Percentiles rank a stretch among this genome's conserved stretches.
Evolutionary conservation across 495 filamentous ascomycete genomes (phyloP).

Genomic region (Xylaria grammica): DNA sequence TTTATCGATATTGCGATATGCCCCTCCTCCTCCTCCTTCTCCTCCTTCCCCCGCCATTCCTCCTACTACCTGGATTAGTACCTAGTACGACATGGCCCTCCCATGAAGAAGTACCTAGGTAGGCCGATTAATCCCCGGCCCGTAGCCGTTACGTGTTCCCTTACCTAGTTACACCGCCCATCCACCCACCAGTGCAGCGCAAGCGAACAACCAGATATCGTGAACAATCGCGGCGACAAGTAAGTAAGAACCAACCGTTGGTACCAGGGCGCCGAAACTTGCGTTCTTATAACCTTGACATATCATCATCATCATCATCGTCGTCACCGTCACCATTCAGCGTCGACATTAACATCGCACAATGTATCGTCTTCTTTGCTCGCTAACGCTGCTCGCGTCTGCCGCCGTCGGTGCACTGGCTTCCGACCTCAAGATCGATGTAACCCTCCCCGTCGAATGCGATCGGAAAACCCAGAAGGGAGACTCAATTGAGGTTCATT

Average conservation of each 20-base stretch:
- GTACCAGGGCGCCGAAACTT: background rate
- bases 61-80: too few species aligned
- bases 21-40: too few species aligned
- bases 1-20: background rate
- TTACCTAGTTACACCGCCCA: slow-evolving; percentile 9
- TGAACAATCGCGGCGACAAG: background rate
- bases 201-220: background rate
- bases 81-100: too few species aligned
- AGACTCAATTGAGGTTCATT: slow-evolving; percentile 84
- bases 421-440: slow-evolving; percentile 71
- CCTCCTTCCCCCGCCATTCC: too few species aligned
- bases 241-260: background rate
- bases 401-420: slow-evolving; percentile 56
- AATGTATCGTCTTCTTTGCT: slow-evolving; percentile 63
- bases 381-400: slow-evolving; percentile 60
- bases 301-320: background rate
- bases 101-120: too few species aligned
- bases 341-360: too few species aligned
- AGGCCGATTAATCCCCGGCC: too few species aligned
- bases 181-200: background rate
- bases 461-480: slow-evolving; percentile 75
- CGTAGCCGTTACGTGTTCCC: background rate
- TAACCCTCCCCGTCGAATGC: slow-evolving; percentile 69
- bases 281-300: background rate
- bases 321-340: too few species aligned